Percentiles rank a stretch among this genome's conserved stretches.
Evolutionary conservation across 306 rosid species (phyloP).

Genomic region (Leucaena leucocephala): DNA sequence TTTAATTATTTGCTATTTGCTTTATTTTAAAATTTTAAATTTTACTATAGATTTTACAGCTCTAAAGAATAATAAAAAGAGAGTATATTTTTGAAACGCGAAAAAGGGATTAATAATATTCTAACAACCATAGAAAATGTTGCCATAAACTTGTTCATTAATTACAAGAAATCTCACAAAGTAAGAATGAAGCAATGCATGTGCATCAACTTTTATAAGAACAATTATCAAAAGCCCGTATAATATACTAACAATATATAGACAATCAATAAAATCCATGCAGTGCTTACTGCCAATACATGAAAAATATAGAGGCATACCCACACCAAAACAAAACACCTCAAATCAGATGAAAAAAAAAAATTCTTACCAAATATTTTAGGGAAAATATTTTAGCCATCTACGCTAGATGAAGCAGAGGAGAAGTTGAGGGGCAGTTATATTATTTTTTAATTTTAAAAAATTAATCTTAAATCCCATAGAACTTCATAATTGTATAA

Average conservation of each 20-base stretch:
- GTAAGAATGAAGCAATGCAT: neutral
- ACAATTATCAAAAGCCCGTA: neutral
- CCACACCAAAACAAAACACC: neutral
- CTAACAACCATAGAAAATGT: neutral
- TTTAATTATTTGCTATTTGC: too few species aligned
- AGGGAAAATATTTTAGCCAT: too few species aligned
- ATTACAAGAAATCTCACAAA: neutral
- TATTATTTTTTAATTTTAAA: too few species aligned
- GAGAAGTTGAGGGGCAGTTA: too few species aligned
- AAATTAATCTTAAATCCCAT: too few species aligned
- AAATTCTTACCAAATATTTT: slow-evolving; percentile 70
- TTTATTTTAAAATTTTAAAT: too few species aligned
- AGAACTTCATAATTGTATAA: too few species aligned
- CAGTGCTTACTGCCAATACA: neutral
- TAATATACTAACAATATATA: neutral
- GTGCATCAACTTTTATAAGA: neutral
- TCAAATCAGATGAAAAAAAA: neutral
- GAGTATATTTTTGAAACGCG: too few species aligned
- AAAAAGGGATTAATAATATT: too few species aligned
- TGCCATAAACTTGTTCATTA: neutral
- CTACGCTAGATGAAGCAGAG: too few species aligned
- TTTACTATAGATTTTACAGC: too few species aligned
- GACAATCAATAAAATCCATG: neutral
- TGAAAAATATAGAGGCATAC: neutral
- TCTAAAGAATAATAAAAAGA: too few species aligned